phyloP scores from a whole-genome alignment of 495 filamentous ascomycete genomes.

The Penicillium alfredii region DNA sequence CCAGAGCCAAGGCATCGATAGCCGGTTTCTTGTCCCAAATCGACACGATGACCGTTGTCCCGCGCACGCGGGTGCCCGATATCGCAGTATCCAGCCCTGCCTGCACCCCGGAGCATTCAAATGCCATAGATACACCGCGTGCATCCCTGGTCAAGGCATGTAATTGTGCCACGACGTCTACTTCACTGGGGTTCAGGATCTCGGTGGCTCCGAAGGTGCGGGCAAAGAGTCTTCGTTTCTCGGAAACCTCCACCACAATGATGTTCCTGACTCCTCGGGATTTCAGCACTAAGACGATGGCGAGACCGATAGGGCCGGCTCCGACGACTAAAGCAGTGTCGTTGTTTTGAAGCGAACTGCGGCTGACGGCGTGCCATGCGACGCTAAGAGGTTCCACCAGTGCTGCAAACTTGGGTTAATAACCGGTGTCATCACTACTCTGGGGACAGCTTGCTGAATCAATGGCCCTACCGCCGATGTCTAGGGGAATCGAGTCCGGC shows the following conservation, averaged over 20 bases:
- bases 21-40: slow-evolving; percentile 21
- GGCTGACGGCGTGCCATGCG: slow-evolving; percentile 60
- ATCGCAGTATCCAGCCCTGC: slow-evolving; percentile 25
- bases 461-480: slow-evolving; percentile 23
- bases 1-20: slow-evolving; percentile 19
- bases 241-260: slow-evolving; percentile 40
- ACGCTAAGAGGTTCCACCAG: slow-evolving; percentile 58
- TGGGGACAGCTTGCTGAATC: slow-evolving; percentile 4
- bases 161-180: slow-evolving; percentile 17
- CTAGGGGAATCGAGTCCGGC: slow-evolving; percentile 20
- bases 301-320: slow-evolving; percentile 58
- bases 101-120: slow-evolving; percentile 28
- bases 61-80: slow-evolving; percentile 14
- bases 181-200: slow-evolving; percentile 15
- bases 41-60: slow-evolving; percentile 22
- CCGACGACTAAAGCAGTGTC: slow-evolving; percentile 52
- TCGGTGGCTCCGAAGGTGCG: slow-evolving; percentile 17
- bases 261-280: slow-evolving; percentile 45
- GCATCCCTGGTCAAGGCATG: slow-evolving; percentile 11
- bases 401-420: slow-evolving; percentile 31
- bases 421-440: too few relatives aligned
- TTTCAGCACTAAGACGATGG: slow-evolving; percentile 51
- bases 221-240: slow-evolving; percentile 14
- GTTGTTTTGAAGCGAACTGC: slow-evolving; percentile 44
- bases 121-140: slow-evolving; percentile 17